Percentiles rank a stretch among this genome's conserved stretches.
These are phyloP conservation scores for Neospora caninum DNA, from an alignment of 169 alveolate genomes.

Conservation along the genomic window DNA sequence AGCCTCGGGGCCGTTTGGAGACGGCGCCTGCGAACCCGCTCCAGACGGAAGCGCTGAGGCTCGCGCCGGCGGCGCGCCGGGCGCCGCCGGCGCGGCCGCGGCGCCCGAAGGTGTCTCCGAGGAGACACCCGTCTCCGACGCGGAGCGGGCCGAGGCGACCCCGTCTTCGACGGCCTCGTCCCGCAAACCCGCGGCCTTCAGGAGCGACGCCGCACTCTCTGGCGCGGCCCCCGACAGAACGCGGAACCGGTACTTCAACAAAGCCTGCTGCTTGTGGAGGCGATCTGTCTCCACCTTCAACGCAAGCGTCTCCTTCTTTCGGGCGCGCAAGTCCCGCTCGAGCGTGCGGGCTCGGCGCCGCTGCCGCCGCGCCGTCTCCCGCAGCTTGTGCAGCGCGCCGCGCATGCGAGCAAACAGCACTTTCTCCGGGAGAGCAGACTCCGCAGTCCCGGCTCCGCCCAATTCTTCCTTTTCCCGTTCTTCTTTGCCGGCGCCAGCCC, in stretches of 20 bases:
- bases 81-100: not conserved
- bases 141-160: not conserved
- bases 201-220: constrained; percentile 10
- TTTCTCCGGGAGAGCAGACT: not conserved
- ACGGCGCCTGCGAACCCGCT: not conserved
- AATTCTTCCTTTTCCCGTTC: not conserved
- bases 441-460: not conserved
- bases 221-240: not conserved
- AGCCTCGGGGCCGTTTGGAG: not conserved
- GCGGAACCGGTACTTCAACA: not conserved
- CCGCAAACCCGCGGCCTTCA: not conserved
- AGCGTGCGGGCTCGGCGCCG: not conserved
- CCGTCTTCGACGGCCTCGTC: not conserved
- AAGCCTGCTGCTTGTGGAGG: not conserved
- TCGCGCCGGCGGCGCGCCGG: not conserved
- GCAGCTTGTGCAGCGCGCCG: not conserved
- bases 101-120: not conserved
- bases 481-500: not conserved
- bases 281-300: constrained; percentile 23
- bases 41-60: not conserved
- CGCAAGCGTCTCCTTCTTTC: not conserved
- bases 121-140: not conserved
- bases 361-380: not conserved
- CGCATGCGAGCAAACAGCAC: not conserved
- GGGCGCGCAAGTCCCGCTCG: not conserved